Percentiles rank a stretch among this genome's conserved stretches.
Evolutionary conservation across 148 eudicot genomes (phyloP).

Genomic region (Arbutus unedo): DNA sequence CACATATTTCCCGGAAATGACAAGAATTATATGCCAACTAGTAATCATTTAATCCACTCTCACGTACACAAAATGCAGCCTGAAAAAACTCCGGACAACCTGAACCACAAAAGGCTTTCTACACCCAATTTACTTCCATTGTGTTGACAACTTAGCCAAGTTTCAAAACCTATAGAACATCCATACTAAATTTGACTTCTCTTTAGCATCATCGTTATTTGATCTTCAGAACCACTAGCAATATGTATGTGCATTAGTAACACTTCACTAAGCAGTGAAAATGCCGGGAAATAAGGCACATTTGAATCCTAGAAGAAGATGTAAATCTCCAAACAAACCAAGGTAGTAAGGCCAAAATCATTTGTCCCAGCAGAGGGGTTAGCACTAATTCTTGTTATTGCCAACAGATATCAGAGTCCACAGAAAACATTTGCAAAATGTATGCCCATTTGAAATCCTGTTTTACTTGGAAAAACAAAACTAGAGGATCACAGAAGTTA

Average conservation of each 20-base stretch:
- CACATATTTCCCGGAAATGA: neutral
- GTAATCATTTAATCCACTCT: neutral
- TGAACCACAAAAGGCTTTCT: neutral
- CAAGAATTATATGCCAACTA: conserved; percentile 3
- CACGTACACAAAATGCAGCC: neutral
- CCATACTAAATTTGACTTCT: neutral
- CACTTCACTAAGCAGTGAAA: too few relatives aligned
- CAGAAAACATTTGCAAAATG: neutral
- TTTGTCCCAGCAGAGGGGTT: neutral
- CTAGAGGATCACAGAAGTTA: neutral
- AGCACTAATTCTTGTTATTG: neutral
- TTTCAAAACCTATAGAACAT: neutral
- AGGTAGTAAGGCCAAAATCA: neutral
- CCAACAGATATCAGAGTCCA: neutral
- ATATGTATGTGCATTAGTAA: neutral
- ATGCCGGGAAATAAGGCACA: neutral
- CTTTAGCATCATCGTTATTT: neutral
- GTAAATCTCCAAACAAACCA: neutral
- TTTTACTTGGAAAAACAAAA: neutral
- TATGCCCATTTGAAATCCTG: too few relatives aligned
- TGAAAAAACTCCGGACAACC: neutral
- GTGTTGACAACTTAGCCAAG: neutral
- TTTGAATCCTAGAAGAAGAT: neutral
- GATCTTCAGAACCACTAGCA: neutral
- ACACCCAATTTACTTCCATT: neutral